Base-by-base conservation (phyloP, 306 rosid species). In the Clitoria ternatea region DNA sequence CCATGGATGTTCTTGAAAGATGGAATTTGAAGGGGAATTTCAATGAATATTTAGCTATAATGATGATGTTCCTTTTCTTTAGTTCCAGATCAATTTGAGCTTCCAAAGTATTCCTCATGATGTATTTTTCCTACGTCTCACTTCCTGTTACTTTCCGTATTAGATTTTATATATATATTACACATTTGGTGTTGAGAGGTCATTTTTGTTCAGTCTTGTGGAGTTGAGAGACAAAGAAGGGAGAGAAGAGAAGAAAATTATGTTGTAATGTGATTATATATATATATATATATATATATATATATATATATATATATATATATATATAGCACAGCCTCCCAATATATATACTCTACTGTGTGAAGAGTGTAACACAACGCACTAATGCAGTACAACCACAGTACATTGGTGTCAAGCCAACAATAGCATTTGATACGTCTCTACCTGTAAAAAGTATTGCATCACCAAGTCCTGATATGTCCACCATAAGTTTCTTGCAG, bases 401-500 rank as follows among this genome's bases (percentile, higher is more conserved):
- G 39, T 40, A 23, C 24, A 14, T 42, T 24, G n/a, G n/a, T n/a
- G n/a, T n/a, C n/a, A n/a, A n/a, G n/a, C n/a, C n/a, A n/a, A n/a
- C n/a, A n/a, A n/a, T n/a, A n/a, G n/a, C n/a, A n/a, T n/a, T n/a
- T n/a, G n/a, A n/a, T 64, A 14, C 17, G 22, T 60, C 55, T 53
- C 74, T 33, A 66, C 56, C 36, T 74, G 43, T 64, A 54, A 42
- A 55, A 49, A 48, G 63, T 37, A 35, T 8, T 62, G 49, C 39
- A 24, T 77, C 47, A 35, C 37, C 67, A 66, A 77, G 69, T 54
- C 47, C 66, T 32, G 27, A 45, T 60, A 62, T 54, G 69, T 66
- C 57, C 63, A 73, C 62, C 55, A 63, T 42, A 15, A 66, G 52
- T 78, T 77, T 79, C 54, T 69, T 76, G 70, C 96, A 95, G 96